Evolutionary conservation across 331 rosid genomes (phyloP).

Genomic region (Prunus yedoensis): DNA sequence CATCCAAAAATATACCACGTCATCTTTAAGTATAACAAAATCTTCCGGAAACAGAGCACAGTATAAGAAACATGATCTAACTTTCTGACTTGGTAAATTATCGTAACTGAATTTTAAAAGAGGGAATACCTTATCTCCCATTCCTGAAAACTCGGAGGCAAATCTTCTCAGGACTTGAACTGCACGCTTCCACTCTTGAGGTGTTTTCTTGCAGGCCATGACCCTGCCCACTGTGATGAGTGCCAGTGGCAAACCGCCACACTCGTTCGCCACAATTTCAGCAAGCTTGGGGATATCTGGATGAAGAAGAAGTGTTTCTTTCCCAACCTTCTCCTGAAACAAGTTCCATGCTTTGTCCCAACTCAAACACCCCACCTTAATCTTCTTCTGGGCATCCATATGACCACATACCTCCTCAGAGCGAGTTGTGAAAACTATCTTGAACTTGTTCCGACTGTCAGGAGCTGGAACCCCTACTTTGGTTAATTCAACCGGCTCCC

Average conservation of each 20-base stretch:
- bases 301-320: neutral
- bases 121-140: neutral
- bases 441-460: neutral
- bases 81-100: neutral
- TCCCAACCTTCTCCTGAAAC: conserved; percentile 19
- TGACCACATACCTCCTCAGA: neutral
- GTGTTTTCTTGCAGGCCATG: conserved; percentile 19
- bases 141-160: conserved; percentile 17
- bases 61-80: conserved; percentile 11
- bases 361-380: conserved; percentile 5
- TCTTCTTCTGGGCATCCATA: neutral
- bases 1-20: conserved; percentile 1
- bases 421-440: conserved; percentile 25
- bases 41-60: conserved; percentile 13
- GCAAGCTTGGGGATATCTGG: conserved; percentile 17
- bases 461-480: conserved; percentile 13
- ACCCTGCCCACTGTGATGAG: neutral
- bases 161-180: neutral
- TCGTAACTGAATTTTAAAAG: conserved; percentile 10
- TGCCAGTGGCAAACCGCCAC: conserved; percentile 26
- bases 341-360: neutral
- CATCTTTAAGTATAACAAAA: neutral
- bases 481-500: conserved; percentile 17
- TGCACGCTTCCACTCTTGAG: conserved; percentile 16
- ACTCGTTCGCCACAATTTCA: neutral